Conservation (phyloP, 129 eudicot species). For the Saussurea involucrata region DNA sequence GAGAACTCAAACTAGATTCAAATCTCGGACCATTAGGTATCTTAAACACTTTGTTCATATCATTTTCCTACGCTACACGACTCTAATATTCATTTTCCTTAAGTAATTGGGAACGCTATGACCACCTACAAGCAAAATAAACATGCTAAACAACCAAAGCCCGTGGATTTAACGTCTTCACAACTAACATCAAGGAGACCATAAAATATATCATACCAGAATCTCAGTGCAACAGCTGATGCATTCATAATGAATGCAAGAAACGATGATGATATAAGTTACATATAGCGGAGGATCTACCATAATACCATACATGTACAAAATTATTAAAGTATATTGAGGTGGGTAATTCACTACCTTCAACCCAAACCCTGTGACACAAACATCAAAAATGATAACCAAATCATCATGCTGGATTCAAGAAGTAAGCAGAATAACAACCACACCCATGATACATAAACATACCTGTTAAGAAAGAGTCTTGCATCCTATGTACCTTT, state of each 20-base stretch:
- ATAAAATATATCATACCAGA: conserved; percentile 11
- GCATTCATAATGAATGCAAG: conserved; percentile 26
- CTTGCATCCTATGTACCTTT: conserved; percentile 56
- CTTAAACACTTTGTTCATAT: neutral
- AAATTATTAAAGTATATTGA: conserved; percentile 47
- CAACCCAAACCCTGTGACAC: conserved; percentile 36
- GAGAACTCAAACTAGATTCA: neutral
- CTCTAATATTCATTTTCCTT: neutral
- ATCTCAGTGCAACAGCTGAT: conserved; percentile 17
- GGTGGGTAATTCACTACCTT: conserved; percentile 32
- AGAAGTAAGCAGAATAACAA: conserved; percentile 15
- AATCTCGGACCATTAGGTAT: neutral
- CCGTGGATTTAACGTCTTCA: neutral
- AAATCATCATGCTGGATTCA: conserved; percentile 32
- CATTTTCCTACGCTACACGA: neutral
- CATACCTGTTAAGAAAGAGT: conserved; percentile 42
- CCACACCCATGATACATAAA: conserved; percentile 28
- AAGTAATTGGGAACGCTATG: neutral
- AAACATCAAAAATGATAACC: conserved; percentile 28
- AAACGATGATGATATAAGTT: conserved; percentile 15
- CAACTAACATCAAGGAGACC: conserved; percentile 17
- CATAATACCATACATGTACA: conserved; percentile 61
- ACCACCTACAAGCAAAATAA: neutral
- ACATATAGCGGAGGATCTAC: conserved; percentile 39
- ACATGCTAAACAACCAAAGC: neutral